Base-by-base conservation (phyloP, 768 basidiomycete species). In the Tulasnella sp. region DNA sequence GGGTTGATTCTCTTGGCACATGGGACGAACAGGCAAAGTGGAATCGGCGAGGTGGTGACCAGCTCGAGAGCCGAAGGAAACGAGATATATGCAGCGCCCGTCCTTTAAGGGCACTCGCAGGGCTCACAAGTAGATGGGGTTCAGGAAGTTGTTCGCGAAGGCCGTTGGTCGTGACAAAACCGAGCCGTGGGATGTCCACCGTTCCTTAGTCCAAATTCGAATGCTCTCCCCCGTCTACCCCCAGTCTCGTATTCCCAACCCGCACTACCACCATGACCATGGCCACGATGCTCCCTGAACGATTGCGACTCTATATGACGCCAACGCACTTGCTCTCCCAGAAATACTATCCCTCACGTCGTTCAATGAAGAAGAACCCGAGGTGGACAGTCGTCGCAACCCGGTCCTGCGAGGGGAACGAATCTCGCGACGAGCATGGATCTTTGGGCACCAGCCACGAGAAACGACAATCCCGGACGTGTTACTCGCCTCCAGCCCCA, bases 351-450 rank as follows among this genome's bases (percentile, higher is more conserved):
- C 87, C 15, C 88, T 98, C 63, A 96, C 91, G 34, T 86, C 88
- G 2, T 77, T 81, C 17, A 98, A n/a, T n/a, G n/a, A n/a, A 98
- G 93, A 90, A 92, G 74, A 98, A 98, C 71, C 90, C 93, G 43
- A 81, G 96, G 41, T 97, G 94, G 94, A 86, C 93, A n/a, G 15
- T 81, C 86, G 12, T 78, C 58, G 78, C 42, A 77, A 76, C 52
- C 78, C 81, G 64, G 78, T 56, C 42, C 62, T 77, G 23, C 74
- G 80, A 64, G 75, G 63, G 40, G 71, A 78, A 49, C 75, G 79
- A 61, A 84, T 84, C 71, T 90, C 37, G 84, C 84, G 46, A 83
- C 75, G 65, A 83, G 82, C 64, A 77, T 86, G 39, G 86, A 86
- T 27, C 76, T 87, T 42, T 75, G 84, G 49, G 57, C 57, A 15